Conservation (phyloP, 768 basidiomycete genomes). For the Gymnopilus junonius region DNA sequence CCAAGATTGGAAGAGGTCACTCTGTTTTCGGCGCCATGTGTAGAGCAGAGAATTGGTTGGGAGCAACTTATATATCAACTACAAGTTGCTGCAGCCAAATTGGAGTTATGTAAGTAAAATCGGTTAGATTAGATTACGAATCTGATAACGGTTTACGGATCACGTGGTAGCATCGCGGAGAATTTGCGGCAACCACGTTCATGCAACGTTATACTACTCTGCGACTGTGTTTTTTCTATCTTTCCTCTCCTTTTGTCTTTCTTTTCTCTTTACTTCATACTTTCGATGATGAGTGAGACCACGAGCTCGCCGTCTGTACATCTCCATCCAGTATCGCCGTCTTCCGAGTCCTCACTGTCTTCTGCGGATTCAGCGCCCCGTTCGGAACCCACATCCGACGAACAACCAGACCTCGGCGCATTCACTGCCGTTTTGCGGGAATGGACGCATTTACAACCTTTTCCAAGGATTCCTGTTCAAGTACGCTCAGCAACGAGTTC, state of each 20-base stretch:
- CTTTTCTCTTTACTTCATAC: constrained; percentile 9
- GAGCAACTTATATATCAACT: too few species aligned
- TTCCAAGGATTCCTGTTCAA: constrained; percentile 40
- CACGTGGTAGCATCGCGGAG: neutral
- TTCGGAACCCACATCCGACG: constrained; percentile 61
- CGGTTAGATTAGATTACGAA: neutral
- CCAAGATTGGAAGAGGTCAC: too few species aligned
- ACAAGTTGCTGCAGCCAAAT: too few species aligned
- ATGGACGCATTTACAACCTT: constrained; percentile 57
- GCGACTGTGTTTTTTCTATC: neutral
- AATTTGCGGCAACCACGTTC: neutral
- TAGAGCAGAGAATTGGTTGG: neutral
- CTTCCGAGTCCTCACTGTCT: constrained; percentile 25
- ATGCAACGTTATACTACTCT: neutral
- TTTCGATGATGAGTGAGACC: constrained; percentile 27
- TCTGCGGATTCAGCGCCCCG: constrained; percentile 26
- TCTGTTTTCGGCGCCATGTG: too few species aligned
- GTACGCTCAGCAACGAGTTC: constrained; percentile 28
- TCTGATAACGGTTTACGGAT: neutral
- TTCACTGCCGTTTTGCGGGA: constrained; percentile 75
- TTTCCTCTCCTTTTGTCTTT: constrained; percentile 12
- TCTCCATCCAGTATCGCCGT: constrained; percentile 28
- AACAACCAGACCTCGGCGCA: constrained; percentile 75
- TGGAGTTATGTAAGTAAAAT: neutral
- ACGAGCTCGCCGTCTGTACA: constrained; percentile 27